phyloP scores from a whole-genome alignment of 225 moss, liverwort and hornwort species.

The Anthoceros angustus region DNA sequence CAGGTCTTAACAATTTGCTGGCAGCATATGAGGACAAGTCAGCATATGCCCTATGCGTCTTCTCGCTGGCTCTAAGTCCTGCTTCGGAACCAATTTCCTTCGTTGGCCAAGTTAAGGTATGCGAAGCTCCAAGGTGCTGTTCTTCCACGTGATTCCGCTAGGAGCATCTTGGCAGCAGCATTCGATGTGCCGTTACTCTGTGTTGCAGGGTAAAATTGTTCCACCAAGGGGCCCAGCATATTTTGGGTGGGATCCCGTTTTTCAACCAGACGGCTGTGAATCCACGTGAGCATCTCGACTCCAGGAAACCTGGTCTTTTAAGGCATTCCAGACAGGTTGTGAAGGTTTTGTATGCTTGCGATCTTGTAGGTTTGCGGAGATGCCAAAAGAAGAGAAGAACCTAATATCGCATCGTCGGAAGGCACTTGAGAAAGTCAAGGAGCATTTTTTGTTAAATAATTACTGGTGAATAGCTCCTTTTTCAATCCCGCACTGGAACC shows the following conservation, averaged over 20 bases:
- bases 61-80: conserved; percentile 94
- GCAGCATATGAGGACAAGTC: conserved; percentile 99
- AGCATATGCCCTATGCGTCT: conserved; percentile 94
- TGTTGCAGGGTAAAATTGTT: conserved; percentile 72
- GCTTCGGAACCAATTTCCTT: conserved; percentile 85
- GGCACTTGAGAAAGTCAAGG: conserved; percentile 89
- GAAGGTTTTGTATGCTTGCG: neutral
- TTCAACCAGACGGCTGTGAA: conserved; percentile 61
- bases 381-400: conserved; percentile 92
- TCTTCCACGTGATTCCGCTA: neutral
- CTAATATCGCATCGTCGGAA: conserved; percentile 82
- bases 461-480: conserved; percentile 18
- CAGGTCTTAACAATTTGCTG: conserved; percentile 91
- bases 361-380: conserved; percentile 76
- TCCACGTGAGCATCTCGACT: conserved; percentile 46
- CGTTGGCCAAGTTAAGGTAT: conserved; percentile 87
- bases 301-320: neutral
- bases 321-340: neutral
- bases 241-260: conserved; percentile 97
- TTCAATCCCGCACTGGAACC: no score
- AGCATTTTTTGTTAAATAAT: conserved; percentile 53
- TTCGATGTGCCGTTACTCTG: neutral
- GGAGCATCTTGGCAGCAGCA: neutral
- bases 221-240: conserved; percentile 59
- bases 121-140: neutral